These are phyloP conservation scores for Paramecium biaurelia DNA, from an alignment of 73 alveolate species.

Conservation along the genomic window DNA sequence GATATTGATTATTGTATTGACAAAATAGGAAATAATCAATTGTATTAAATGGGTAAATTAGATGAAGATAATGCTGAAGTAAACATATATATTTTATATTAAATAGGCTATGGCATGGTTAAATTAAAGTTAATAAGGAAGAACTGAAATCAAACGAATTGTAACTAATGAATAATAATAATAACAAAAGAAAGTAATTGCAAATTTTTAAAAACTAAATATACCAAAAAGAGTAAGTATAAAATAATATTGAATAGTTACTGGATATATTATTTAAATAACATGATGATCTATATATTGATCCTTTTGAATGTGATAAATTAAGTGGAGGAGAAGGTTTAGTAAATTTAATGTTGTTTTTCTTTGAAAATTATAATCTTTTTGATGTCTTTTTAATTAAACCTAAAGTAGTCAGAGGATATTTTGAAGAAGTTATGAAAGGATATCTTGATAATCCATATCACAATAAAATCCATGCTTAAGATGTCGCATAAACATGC, in stretches of 20 bases:
- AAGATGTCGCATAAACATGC: constrained; percentile 81
- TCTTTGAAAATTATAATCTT: constrained; percentile 39
- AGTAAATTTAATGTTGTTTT: neutral
- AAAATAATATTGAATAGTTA: neutral
- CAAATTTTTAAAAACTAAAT: neutral
- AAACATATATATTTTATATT: neutral
- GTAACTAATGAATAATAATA: neutral
- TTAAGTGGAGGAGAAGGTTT: constrained; percentile 10
- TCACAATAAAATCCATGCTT: constrained; percentile 85
- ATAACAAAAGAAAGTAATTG: neutral
- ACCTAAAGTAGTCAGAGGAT: constrained; percentile 14
- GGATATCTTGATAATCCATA: constrained; percentile 68
- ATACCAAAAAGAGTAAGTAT: neutral
- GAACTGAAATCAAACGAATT: neutral
- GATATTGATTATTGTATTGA: constrained; percentile 57
- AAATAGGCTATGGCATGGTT: constrained; percentile 6
- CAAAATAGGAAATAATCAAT: constrained; percentile 27
- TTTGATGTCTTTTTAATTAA: constrained; percentile 54
- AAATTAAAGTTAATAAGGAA: neutral
- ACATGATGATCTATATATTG: constrained; percentile 48
- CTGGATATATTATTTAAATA: constrained; percentile 1
- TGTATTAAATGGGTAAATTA: constrained; percentile 39
- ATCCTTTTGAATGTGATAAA: constrained; percentile 61
- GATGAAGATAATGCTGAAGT: constrained; percentile 36
- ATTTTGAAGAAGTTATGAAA: constrained; percentile 43